A percentile compares a stretch with the other conserved stretches of the same genome.
These are phyloP conservation scores for Plasmodium adleri DNA, from an alignment of 169 alveolate genomes.

Conservation along the genomic window DNA sequence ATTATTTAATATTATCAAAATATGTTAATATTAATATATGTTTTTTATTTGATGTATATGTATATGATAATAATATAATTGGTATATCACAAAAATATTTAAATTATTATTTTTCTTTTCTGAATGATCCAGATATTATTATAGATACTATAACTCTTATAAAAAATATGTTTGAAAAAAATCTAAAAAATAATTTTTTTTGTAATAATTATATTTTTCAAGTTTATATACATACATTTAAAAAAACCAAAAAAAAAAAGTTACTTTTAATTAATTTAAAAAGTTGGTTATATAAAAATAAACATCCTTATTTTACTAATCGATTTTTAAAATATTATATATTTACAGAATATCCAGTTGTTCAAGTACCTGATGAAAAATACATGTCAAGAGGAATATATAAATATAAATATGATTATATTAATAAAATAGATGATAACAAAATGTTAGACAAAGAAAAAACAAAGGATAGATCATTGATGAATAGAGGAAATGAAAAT, in stretches of 20 bases:
- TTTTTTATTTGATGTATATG: slow-evolving; percentile 50
- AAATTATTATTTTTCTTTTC: slow-evolving; percentile 37
- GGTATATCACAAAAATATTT: slow-evolving; percentile 60
- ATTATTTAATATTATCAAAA: slow-evolving; percentile 29
- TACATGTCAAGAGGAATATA: slow-evolving; percentile 12
- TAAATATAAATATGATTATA: background rate
- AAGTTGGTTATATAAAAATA: slow-evolving; percentile 62
- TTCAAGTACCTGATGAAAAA: background rate
- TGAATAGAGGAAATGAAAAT: background rate
- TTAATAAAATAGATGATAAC: background rate
- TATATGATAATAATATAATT: slow-evolving; percentile 25
- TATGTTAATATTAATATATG: slow-evolving; percentile 65
- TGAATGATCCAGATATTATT: slow-evolving; percentile 19
- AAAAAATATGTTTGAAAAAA: slow-evolving; percentile 24
- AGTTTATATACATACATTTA: slow-evolving; percentile 40
- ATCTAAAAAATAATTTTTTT: slow-evolving; percentile 15
- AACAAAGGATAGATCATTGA: background rate
- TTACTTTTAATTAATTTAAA: slow-evolving; percentile 50
- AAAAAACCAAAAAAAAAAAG: slow-evolving; percentile 57
- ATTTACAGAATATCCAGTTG: slow-evolving; percentile 9
- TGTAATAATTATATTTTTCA: slow-evolving; percentile 36
- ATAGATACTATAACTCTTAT: slow-evolving; percentile 21
- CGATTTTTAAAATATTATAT: slow-evolving; percentile 23
- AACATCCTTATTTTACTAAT: slow-evolving; percentile 46
- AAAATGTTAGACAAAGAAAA: background rate